phyloP scores from a whole-genome alignment of 2,329 filamentous ascomycete species.

The Pyricularia sp. region DNA sequence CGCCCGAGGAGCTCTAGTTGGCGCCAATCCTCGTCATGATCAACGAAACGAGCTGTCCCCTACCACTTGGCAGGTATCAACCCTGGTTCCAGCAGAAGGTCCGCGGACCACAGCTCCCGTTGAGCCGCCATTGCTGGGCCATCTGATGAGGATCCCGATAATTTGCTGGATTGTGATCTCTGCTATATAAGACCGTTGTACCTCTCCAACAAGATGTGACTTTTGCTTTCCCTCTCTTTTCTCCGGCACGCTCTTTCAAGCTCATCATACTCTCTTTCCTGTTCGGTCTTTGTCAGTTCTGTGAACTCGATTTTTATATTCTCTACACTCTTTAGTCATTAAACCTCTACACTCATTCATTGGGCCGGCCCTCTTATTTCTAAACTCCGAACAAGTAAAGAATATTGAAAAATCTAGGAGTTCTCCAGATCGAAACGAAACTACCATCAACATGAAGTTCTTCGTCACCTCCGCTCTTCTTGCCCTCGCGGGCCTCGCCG shows the following conservation, averaged over 20 bases:
- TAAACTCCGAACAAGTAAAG: constrained; percentile 6
- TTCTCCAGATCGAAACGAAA: constrained; percentile 5
- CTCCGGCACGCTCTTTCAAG: constrained; percentile 4
- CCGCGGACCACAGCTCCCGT: not conserved
- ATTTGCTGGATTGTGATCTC: no score
- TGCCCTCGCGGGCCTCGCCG: constrained; percentile 18
- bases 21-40: not conserved
- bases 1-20: not conserved
- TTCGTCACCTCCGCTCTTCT: constrained; percentile 14
- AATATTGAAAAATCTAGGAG: constrained; percentile 5
- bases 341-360: not conserved
- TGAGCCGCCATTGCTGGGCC: not conserved
- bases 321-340: constrained; percentile 7
- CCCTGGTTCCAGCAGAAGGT: not conserved
- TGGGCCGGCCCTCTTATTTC: constrained; percentile 10
- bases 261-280: not conserved
- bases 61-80: not conserved
- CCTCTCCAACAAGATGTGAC: not conserved
- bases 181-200: constrained; percentile 5
- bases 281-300: constrained; percentile 9
- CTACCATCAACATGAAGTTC: constrained; percentile 22
- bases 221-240: not conserved
- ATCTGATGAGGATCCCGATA: not conserved
- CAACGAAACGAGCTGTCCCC: not conserved
- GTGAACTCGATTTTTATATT: constrained; percentile 9